phyloP scores from a whole-genome alignment of 1,284 basidiomycete species.

The Ceratobasidium sp. region DNA sequence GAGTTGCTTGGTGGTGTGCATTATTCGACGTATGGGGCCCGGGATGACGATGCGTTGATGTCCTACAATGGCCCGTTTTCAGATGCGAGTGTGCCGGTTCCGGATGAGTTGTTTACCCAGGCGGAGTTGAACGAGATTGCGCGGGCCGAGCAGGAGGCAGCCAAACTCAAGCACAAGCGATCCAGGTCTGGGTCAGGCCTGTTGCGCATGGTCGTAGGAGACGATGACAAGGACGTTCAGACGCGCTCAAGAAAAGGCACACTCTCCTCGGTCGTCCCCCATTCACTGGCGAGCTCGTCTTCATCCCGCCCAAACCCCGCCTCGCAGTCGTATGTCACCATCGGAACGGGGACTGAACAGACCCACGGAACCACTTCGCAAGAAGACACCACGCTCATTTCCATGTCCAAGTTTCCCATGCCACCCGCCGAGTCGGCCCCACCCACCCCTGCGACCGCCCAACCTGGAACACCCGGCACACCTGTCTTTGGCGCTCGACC shows the following conservation, averaged over 20 bases:
- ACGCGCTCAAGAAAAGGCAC: not conserved
- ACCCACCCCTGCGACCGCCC: not conserved
- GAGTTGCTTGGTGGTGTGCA: conserved; percentile 21
- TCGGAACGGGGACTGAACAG: not conserved
- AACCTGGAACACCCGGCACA: not conserved
- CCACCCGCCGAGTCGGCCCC: not conserved
- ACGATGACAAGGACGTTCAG: not conserved
- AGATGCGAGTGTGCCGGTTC: not conserved
- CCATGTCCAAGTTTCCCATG: not conserved
- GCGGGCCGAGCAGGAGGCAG: not conserved
- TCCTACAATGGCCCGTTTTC: conserved; percentile 20
- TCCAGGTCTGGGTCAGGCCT: not conserved
- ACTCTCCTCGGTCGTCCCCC: not conserved
- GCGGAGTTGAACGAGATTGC: not conserved
- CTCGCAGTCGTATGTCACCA: not conserved
- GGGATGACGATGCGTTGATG: not conserved
- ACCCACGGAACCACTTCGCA: not conserved
- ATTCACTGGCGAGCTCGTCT: not conserved
- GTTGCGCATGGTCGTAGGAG: not conserved
- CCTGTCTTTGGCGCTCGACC: conserved; percentile 2
- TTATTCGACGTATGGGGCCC: conserved; percentile 29
- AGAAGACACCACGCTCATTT: not conserved
- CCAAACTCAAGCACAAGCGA: conserved; percentile 3
- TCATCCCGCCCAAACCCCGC: not conserved
- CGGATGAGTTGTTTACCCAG: not conserved